These are phyloP conservation scores for Botrytis hyacinthi DNA, from an alignment of 2,329 filamentous ascomycete species.

Conservation along the genomic window DNA sequence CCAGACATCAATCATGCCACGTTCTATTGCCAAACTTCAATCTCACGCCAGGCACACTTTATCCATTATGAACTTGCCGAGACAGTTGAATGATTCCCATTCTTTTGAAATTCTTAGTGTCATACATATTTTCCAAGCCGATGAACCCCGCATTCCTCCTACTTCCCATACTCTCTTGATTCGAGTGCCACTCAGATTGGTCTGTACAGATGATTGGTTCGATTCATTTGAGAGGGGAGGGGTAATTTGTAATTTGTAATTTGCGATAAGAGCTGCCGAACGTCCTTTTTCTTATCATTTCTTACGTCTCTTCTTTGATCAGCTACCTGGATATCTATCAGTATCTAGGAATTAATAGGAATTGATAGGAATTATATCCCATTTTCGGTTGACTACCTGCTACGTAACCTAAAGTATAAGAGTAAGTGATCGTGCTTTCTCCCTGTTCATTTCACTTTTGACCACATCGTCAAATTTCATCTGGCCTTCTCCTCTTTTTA, in stretches of 20 bases:
- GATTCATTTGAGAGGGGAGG: background rate
- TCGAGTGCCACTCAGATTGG: background rate
- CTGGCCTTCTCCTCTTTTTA: background rate
- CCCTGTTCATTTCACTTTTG: background rate
- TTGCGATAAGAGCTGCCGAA: slow-evolving; percentile 11
- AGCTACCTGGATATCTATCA: background rate
- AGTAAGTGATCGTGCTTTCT: background rate
- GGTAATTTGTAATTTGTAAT: background rate
- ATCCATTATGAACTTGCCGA: background rate
- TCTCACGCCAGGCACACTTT: background rate
- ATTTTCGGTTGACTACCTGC: background rate
- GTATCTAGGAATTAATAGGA: background rate
- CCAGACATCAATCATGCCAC: background rate
- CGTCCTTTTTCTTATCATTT: background rate
- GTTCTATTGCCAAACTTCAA: background rate
- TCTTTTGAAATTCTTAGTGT: background rate
- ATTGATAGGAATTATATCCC: background rate
- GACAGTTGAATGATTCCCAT: background rate
- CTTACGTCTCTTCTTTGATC: slow-evolving; percentile 9
- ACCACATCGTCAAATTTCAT: background rate
- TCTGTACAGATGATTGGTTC: background rate
- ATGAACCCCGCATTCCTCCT: background rate
- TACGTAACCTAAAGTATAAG: background rate
- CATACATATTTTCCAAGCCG: background rate
- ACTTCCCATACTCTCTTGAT: background rate